Percentiles rank a stretch among this genome's conserved stretches.
Evolutionary conservation across 176 grass and related monocot species (phyloP).

Genomic region (Phyllostachys edulis): DNA sequence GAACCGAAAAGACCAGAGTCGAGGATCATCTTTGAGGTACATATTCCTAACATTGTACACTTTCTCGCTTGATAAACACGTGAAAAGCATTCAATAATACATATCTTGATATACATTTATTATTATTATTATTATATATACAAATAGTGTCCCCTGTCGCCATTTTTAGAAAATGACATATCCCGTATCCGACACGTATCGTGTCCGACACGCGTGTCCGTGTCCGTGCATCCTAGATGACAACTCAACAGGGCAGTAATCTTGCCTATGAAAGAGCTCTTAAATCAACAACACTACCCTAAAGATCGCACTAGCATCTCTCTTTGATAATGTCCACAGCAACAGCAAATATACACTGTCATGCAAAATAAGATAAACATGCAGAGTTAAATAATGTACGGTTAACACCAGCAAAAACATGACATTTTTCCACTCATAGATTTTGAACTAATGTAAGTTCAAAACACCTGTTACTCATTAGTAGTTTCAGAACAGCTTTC

Average conservation of each 20-base stretch:
- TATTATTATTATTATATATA: no score
- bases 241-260: not conserved
- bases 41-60: no score
- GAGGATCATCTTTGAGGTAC: no score
- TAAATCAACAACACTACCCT: conserved; percentile 2
- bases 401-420: not conserved
- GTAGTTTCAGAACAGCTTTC: not conserved
- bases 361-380: conserved; percentile 13
- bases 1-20: no score
- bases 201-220: no score
- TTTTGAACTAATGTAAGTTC: not conserved
- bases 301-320: not conserved
- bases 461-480: not conserved
- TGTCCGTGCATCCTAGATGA: no score
- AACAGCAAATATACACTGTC: not conserved
- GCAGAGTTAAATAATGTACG: not conserved
- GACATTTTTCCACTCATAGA: not conserved
- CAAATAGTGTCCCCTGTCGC: fast-evolving
- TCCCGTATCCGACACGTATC: no score
- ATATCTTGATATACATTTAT: no score
- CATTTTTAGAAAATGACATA: no score
- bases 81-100: no score
- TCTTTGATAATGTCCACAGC: not conserved
- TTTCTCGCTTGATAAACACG: no score
- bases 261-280: conserved; percentile 9